Percentiles rank a stretch among this genome's conserved stretches.
Conservation (phyloP, 1,284 basidiomycete species). For the Malassezia sp. region DNA sequence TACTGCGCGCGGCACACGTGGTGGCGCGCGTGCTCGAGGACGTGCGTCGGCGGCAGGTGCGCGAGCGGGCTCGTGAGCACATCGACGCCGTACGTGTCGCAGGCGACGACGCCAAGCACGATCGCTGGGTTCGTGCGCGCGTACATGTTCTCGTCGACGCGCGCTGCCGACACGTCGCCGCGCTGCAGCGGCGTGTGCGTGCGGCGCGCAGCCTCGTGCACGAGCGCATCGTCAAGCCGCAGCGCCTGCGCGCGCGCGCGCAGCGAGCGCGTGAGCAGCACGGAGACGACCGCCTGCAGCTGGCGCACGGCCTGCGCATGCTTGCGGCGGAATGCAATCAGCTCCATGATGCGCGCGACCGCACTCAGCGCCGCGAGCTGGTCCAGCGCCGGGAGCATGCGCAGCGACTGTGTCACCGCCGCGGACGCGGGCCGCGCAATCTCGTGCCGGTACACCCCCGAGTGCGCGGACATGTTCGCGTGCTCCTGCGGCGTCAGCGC, state of each 20-base stretch:
- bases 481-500: constrained; percentile 25
- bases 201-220: constrained; percentile 2
- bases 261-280: constrained; percentile 21
- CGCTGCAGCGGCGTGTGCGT: not conserved
- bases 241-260: not conserved
- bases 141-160: not conserved
- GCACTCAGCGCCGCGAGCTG: constrained; percentile 34
- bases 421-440: constrained; percentile 31
- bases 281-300: constrained; percentile 28
- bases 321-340: constrained; percentile 32
- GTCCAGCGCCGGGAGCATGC: constrained; percentile 33
- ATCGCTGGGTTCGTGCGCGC: constrained; percentile 21
- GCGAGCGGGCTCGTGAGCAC: constrained; percentile 29
- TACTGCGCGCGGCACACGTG: constrained; percentile 17
- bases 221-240: not conserved
- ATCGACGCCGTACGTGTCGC: constrained; percentile 41
- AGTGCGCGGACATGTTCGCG: constrained; percentile 22
- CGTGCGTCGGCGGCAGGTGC: constrained; percentile 28
- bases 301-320: constrained; percentile 35
- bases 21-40: constrained; percentile 26
- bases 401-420: constrained; percentile 30
- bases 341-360: constrained; percentile 32
- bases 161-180: not conserved
- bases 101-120: constrained; percentile 36
- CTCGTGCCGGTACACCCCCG: constrained; percentile 34